Evolutionary conservation across 108 stramenopile genomes (phyloP).

Genomic region (Mayamaea pseudoterrestris): DNA sequence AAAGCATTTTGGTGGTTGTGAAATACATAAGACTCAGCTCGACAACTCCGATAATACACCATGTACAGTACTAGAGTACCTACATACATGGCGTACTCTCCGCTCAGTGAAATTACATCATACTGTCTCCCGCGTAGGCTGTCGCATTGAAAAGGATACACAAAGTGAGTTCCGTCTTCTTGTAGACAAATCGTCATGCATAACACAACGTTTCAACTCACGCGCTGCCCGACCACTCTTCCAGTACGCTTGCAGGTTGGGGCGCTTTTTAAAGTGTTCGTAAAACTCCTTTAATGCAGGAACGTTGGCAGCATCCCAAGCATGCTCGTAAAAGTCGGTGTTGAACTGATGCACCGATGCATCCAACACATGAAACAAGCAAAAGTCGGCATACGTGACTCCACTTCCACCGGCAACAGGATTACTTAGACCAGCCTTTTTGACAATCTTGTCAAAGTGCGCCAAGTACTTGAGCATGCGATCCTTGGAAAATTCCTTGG

Average conservation of each 20-base stretch:
- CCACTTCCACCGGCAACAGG: slow-evolving; percentile 17
- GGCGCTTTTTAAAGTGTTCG: slow-evolving; percentile 18
- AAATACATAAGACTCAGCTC: no score
- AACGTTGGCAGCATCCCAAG: slow-evolving; percentile 17
- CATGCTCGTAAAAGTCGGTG: slow-evolving; percentile 18
- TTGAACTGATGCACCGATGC: slow-evolving; percentile 25
- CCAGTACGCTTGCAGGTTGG: slow-evolving; percentile 17
- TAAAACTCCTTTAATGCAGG: slow-evolving; percentile 19
- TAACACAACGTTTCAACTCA: slow-evolving; percentile 2
- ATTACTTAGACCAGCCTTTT: slow-evolving; percentile 4
- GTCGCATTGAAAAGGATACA: neutral
- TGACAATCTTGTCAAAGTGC: slow-evolving; percentile 22
- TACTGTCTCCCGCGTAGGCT: slow-evolving; percentile 18
- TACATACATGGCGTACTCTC: no score
- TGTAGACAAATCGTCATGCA: neutral
- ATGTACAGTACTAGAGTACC: no score
- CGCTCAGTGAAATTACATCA: no score
- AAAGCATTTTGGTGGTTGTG: no score
- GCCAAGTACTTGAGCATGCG: slow-evolving; percentile 17
- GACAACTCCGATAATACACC: no score
- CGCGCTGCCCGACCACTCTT: slow-evolving; percentile 13
- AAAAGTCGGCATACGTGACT: slow-evolving; percentile 27
- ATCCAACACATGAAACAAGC: slow-evolving; percentile 21
- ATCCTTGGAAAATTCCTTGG: slow-evolving; percentile 13
- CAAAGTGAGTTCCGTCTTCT: no score